phyloP scores from a whole-genome alignment of 371 early-diverging fungal species.

The Dichotomocladium elegans region DNA sequence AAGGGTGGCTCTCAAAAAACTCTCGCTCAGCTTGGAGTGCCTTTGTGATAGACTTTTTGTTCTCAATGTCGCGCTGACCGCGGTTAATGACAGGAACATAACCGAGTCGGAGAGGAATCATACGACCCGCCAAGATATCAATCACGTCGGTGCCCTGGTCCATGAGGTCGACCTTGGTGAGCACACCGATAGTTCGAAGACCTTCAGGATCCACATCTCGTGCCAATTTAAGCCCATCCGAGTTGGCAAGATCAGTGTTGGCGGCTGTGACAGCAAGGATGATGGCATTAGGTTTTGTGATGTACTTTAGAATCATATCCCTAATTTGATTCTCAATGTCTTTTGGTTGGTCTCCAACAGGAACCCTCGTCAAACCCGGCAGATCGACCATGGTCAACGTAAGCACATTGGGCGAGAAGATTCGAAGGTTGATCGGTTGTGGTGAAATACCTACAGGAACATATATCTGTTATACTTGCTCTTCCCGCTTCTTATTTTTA shows the following conservation, averaged over 20 bases:
- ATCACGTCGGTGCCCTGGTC: constrained; percentile 99
- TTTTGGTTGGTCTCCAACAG: constrained; percentile 98
- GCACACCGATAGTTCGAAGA: constrained; percentile 96
- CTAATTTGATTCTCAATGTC: constrained; percentile 97
- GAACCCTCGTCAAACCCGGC: constrained; percentile 97
- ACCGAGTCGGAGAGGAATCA: constrained; percentile 92
- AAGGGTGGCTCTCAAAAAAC: constrained; percentile 92
- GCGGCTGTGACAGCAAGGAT: constrained; percentile 98
- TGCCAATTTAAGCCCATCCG: constrained; percentile 96
- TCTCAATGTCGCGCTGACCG: constrained; percentile 94
- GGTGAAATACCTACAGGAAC: constrained; percentile 73
- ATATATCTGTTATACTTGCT: background rate
- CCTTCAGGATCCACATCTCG: constrained; percentile 98
- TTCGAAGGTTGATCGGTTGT: constrained; percentile 92
- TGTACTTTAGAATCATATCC: constrained; percentile 96
- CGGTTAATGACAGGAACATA: constrained; percentile 96
- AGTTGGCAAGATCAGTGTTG: constrained; percentile 98
- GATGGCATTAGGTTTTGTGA: constrained; percentile 93
- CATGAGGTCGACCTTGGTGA: constrained; percentile 99
- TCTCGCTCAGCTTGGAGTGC: constrained; percentile 87
- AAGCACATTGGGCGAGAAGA: constrained; percentile 94
- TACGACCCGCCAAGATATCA: constrained; percentile 95
- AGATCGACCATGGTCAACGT: constrained; percentile 98
- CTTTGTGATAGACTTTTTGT: constrained; percentile 79
- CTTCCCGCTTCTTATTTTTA: background rate